phyloP scores from a whole-genome alignment of 345 rosid species.

The Angophora floribunda region DNA sequence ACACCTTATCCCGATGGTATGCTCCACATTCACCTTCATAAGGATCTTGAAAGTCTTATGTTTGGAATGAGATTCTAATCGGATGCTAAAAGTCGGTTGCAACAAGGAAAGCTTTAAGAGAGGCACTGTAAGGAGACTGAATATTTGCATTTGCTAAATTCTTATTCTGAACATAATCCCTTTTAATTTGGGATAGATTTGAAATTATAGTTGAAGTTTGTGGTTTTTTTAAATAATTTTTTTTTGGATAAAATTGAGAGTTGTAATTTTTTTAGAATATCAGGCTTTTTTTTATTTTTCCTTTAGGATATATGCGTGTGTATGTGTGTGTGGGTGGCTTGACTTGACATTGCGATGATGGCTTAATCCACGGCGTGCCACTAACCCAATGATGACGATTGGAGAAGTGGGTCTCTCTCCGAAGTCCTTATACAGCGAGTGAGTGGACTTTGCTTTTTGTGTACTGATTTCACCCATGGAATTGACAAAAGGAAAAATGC shows the following conservation, averaged over 20 bases:
- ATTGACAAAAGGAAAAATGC: background rate
- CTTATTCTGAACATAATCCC: no score
- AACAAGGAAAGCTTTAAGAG: no score
- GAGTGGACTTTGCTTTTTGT: background rate
- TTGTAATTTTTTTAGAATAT: background rate
- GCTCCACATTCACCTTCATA: no score
- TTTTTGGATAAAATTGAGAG: background rate
- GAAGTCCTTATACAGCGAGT: background rate
- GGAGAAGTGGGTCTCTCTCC: background rate
- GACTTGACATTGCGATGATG: background rate
- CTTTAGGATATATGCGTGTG: background rate
- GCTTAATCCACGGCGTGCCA: background rate
- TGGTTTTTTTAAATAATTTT: background rate
- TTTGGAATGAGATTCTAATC: no score
- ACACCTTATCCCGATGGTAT: no score
- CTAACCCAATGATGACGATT: background rate
- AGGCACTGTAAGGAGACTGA: no score
- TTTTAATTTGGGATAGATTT: background rate
- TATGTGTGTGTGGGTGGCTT: background rate
- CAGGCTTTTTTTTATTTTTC: background rate
- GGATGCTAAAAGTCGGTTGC: no score
- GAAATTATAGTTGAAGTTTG: background rate
- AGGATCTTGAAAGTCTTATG: no score
- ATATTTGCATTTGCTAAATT: no score
- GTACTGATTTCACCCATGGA: background rate